These are phyloP conservation scores for Jaltomata sinuosa DNA, from an alignment of 257 asterid genomes.

Conservation along the genomic window DNA sequence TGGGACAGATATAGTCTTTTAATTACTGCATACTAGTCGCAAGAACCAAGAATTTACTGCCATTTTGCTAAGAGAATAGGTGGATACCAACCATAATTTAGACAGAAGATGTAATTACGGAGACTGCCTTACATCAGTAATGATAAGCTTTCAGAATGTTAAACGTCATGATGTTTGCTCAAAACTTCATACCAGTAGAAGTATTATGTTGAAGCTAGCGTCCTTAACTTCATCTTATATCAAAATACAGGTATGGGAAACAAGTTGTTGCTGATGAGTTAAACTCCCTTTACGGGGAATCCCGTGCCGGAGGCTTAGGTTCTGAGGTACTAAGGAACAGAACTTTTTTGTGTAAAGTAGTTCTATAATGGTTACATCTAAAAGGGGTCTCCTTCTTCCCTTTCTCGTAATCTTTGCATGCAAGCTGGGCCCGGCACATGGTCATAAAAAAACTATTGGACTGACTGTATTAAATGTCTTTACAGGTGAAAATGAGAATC, in stretches of 20 bases:
- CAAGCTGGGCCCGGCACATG: neutral
- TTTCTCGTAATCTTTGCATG: neutral
- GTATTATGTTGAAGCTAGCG: neutral
- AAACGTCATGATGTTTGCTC: neutral
- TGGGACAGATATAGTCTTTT: neutral
- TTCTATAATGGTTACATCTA: neutral
- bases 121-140: neutral
- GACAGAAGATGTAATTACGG: neutral
- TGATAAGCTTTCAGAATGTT: neutral
- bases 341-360: neutral
- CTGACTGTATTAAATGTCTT: neutral
- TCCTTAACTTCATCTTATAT: neutral
- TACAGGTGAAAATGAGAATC: slow-evolving; percentile 91
- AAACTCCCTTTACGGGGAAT: slow-evolving; percentile 64
- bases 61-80: neutral
- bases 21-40: neutral
- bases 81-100: neutral
- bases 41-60: neutral
- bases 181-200: neutral
- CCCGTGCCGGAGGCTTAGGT: slow-evolving; percentile 94
- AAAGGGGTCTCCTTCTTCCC: neutral
- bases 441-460: neutral
- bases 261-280: slow-evolving; percentile 71
- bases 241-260: slow-evolving; percentile 61
- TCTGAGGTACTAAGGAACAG: slow-evolving; percentile 54